Evolutionary conservation across 1,284 basidiomycete species (phyloP), one percentile per base, ranked within the genome.

Genomic region (Pyrrhoderma lamaoense): DNA sequence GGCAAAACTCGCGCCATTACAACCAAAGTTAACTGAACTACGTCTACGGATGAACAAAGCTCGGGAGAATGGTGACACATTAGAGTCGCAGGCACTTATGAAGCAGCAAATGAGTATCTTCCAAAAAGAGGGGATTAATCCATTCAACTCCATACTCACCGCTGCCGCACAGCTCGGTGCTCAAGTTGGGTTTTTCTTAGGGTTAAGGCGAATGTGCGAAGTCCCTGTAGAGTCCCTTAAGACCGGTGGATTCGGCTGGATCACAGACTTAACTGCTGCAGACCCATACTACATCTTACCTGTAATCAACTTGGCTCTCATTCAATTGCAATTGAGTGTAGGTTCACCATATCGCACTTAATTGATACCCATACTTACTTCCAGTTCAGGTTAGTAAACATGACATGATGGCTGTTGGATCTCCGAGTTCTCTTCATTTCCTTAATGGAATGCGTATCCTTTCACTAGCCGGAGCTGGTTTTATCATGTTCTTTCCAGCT

Each of bases 101-200:
- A 59, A 79, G 54, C 74, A 79, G 58, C 78, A 88, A 56, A 73
- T 74, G 55, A 69, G 77, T 51, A 67, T 95, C 35, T 80, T 90
- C 61, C 68, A 76, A 58, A 77, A 85, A 52, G 79, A 89, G 38
- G 81, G 86, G 36, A 82, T 91, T 49, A 80, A 75, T 57, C 74
- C 89, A 37, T 59, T 74, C 43, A 72, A 74, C 37, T 73, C 82
- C 56, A 60, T 89, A 21, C 59, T 80, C 9, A 71, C 79, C 45
- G 82, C 85, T 5, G 63, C 91, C 49, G 60, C 84, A 2, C 92
- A 96, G 64, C 68, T 93, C 39, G 83, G 91, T 0, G 72, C 93
- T 44, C 88, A 90, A 57, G 70, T 97, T 45, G 82, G 85, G 23
- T 74, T 93, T 70, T 99, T 97, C 76, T 85, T 93, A 58, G 92